These are phyloP conservation scores for Aspergillus homomorphus DNA, from an alignment of 495 filamentous ascomycete genomes.

Conservation along the genomic window DNA sequence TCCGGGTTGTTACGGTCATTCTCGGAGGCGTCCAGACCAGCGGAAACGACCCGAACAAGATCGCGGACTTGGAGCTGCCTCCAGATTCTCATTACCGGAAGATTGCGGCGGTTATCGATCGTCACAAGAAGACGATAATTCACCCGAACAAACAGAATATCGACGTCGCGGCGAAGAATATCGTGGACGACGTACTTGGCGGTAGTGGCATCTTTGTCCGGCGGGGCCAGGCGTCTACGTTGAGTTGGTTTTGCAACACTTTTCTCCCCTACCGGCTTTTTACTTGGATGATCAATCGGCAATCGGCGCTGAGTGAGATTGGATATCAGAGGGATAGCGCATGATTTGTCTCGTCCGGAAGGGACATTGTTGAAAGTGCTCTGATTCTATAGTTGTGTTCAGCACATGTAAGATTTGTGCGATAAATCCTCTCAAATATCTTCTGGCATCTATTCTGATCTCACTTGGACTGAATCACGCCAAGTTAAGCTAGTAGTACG, in stretches of 20 bases:
- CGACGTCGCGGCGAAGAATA: constrained; percentile 17
- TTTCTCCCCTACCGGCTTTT: constrained; percentile 16
- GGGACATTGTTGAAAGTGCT: no score
- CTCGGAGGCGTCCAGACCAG: constrained; percentile 20
- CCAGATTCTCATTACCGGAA: constrained; percentile 19
- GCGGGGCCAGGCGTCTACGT: constrained; percentile 19
- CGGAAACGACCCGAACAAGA: constrained; percentile 18
- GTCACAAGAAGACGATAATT: constrained; percentile 19
- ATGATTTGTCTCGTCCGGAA: background rate
- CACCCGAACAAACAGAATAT: constrained; percentile 23
- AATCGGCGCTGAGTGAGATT: constrained; percentile 1
- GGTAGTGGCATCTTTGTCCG: constrained; percentile 16
- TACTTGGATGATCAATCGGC: constrained; percentile 7
- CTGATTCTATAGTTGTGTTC: no score
- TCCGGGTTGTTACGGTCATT: constrained; percentile 22
- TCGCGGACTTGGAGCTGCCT: constrained; percentile 19
- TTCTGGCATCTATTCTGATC: background rate
- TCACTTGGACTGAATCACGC: no score
- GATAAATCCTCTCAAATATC: no score
- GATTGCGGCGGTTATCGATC: constrained; percentile 17
- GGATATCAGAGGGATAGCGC: background rate
- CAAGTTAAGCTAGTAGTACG: background rate
- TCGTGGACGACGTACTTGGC: constrained; percentile 20
- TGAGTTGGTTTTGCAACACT: constrained; percentile 23
- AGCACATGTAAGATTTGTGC: no score